Evolutionary conservation across 371 early-diverging fungal species (phyloP), one percentile per base, ranked within the genome.

Genomic region (Mortierella sp.): DNA sequence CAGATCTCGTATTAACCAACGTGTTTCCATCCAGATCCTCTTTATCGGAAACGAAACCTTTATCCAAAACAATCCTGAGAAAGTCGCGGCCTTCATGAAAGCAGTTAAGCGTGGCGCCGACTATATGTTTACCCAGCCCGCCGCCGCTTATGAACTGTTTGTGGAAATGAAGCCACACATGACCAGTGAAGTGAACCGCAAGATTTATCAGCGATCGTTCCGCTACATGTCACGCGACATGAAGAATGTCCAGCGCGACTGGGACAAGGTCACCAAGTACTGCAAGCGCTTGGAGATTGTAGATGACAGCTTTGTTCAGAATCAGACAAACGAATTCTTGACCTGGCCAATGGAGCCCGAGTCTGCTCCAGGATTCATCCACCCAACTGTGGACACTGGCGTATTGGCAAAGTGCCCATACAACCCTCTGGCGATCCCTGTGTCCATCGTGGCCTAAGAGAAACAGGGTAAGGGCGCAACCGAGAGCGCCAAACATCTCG

Each of bases 241-340:
- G 56, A 84, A 87, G 86, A 91, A 91, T 72, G 90, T 91, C 2
- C 85, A 87, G 62, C 87, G 91, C 26, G 90, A 90, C 76, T 90
- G 91, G 91, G 85, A 85, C 81, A 91, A 91, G 85, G 91, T 91
- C 35, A 89, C 90, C 70, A 86, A 84, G 61, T 90, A 89, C 76
- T 85, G 85, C 84, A 89, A 89, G 83, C 87, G 87, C 59, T 83
- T 91, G 34, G 86, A 72, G 12, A 87, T 90, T 58, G 87, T 90
- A 28, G 85, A 87, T 32, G 83, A 83, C 51, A 32, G 10, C 6
- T 91, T 91, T 71, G 83, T 80, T 9, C 90, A 89, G 71, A 91
- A 91, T 77, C 79, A 83, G 81, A 89, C 91, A 49, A 91, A 91
- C 76, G 86, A 89, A 31, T 89, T 85, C 71, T 70, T 88, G 66